Evolutionary conservation across 192 early-diverging fungal species (phyloP), one percentile per base, ranked within the genome.

Genomic region (Coemansia sp.): DNA sequence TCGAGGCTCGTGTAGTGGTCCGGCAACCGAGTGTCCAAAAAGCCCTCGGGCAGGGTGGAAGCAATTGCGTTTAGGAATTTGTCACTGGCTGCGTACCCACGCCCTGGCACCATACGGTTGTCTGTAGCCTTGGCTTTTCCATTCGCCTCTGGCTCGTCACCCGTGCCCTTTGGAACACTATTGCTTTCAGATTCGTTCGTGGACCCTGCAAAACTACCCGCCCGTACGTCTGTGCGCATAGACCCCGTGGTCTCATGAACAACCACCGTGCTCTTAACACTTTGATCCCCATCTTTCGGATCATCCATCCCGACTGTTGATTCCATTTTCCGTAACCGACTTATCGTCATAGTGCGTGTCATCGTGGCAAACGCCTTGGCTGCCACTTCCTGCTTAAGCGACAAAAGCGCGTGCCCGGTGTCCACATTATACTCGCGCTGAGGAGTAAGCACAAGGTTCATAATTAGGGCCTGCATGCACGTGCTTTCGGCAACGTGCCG

Each of bases 391-490:
- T 23, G 24, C 12, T 69, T 64, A 0, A 37, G 21, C 17, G 37
- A 14, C 10, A 81, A 55, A 23, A 81, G 48, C 47, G 15, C 12
- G 14, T 75, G 62, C 2, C 72, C 78, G 1, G 24, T 41, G 1
- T 48, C 52, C 5, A 66, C 78, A 15, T 64, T 64, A 41, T 81
- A 81, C 47, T 75, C 64, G 24, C 66, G 43, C 21, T 62, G 50
- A 9, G 78, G 78, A 5, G 78, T 72, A 53, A 81, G 56, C 12
- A 61, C 62, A 11, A 81, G 56, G n/a, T 81, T 75, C 17, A 64
- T 39, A 4, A 72, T 19, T 52, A 66, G 66, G 7, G 78, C 62
- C 56, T 69, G 72, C 63, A 73, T 32, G 17, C 38, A 38, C 9
- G 66, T 64, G 9, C 62, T 12, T 12, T 70, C 59, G 27, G 65